Percentiles rank a stretch among this genome's conserved stretches.
These are phyloP conservation scores for Agaricus bisporus DNA, from an alignment of 768 basidiomycete species.

Conservation along the genomic window DNA sequence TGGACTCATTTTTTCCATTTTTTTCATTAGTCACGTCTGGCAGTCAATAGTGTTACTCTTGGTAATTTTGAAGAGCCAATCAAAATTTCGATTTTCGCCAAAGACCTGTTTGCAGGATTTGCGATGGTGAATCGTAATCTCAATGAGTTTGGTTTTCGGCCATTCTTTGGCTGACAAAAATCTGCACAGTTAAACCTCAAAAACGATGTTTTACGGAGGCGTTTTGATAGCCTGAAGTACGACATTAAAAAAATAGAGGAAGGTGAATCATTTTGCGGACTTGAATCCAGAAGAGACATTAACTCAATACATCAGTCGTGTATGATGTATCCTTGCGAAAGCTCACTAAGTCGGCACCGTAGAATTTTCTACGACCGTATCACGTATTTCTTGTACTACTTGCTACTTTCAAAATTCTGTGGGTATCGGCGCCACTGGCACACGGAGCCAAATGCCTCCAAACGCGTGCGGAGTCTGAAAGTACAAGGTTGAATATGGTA, in stretches of 20 bases:
- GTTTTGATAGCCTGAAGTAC: slow-evolving; percentile 81
- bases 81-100: slow-evolving; percentile 72
- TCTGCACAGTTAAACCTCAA: slow-evolving; percentile 66
- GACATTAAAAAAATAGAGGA: slow-evolving; percentile 88
- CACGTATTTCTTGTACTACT: not conserved
- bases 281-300: slow-evolving; percentile 1
- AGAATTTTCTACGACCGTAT: not conserved
- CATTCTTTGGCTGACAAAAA: not conserved
- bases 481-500: slow-evolving; percentile 1
- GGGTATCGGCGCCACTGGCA: not conserved
- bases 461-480: slow-evolving; percentile 10
- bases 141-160: not conserved
- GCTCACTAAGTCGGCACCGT: slow-evolving; percentile 26
- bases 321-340: slow-evolving; percentile 81
- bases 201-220: slow-evolving; percentile 66
- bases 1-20: not conserved
- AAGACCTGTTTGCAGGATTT: slow-evolving; percentile 79
- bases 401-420: not conserved
- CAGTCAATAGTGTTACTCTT: slow-evolving; percentile 77
- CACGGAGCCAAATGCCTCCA: not conserved
- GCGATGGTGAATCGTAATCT: slow-evolving; percentile 49
- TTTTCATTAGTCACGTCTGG: slow-evolving; percentile 57
- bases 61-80: slow-evolving; percentile 77
- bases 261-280: slow-evolving; percentile 35
- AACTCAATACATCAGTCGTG: slow-evolving; percentile 45